Evolutionary conservation across 208 protist genomes (phyloP), one percentile per base, ranked within the genome.

Genomic region (Leishmania amazonensis): DNA sequence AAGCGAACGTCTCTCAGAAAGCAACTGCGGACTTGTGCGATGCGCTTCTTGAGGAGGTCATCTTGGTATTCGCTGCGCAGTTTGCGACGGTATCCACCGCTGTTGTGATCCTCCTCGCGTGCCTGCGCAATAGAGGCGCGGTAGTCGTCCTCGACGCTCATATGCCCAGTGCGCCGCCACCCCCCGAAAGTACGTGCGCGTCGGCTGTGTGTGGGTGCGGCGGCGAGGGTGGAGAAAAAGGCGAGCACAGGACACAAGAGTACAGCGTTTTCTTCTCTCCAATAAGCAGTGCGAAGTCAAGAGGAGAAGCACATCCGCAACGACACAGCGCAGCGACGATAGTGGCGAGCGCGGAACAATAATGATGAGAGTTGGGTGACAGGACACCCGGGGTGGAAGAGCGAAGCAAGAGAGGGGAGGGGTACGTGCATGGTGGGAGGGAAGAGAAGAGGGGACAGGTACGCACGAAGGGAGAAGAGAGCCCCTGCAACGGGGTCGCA

Each of bases 51-150:
- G 11, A 83, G 45, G 8, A 84, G 68, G 1, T 57, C 21, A 42
- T 86, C 81, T 71, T 95, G 89, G 77, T 86, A 91, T 28, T 93
- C 87, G 73, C 88, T 88, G 51, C 93, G 93, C 74, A 87, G 73
- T 24, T 76, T 58, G 19, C 89, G 81, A 28, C 89, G 87, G 13
- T 47, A 68, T 2, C 80, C 83, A 38, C 88, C 80, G 21, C 90
- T 88, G 35, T 86, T 77, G 57, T 79, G 54, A 40, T 94, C 90
- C 57, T 88, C 85, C 38, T 77, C 53, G 1, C 87, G 90, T 40
- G 80, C 75, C 38, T 60, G 78, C 7, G 85, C 76, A 6, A 93
- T 83, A 7, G 72, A 81, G 21, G 60, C 49, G 21, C 90, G 87
- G 78, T 89, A 93, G 58, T 83, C 71, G 57, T 86, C 78, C 6